Percentiles rank a stretch among this genome's conserved stretches.
Evolutionary conservation across 805 yeast species (phyloP).

Genomic region (Jamesozyma lodderae): DNA sequence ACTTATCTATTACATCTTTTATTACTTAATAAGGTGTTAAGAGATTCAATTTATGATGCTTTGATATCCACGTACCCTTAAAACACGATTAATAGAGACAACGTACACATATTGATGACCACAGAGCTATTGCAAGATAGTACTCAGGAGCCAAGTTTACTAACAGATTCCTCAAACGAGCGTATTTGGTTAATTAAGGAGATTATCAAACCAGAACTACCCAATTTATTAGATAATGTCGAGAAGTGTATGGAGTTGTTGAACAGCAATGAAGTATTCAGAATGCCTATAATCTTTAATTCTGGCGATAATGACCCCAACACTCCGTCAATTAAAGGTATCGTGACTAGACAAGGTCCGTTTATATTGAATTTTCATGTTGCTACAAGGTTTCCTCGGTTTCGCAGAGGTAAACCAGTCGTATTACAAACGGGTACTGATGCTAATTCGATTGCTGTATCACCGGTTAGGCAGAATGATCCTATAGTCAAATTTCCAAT

Average conservation of each 20-base stretch:
- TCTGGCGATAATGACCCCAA: background rate
- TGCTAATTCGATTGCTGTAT: background rate
- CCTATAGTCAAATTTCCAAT: slow-evolving; percentile 37
- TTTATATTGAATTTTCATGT: slow-evolving; percentile 42
- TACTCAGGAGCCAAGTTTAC: background rate
- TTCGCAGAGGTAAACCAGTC: slow-evolving; percentile 36
- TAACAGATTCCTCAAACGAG: slow-evolving; percentile 14
- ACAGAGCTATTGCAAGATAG: slow-evolving; percentile 28
- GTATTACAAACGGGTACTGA: slow-evolving; percentile 31
- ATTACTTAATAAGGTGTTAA: too few species aligned
- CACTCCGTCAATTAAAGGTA: slow-evolving; percentile 41
- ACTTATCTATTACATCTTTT: too few species aligned
- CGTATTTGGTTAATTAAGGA: slow-evolving; percentile 40
- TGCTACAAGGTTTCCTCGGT: slow-evolving; percentile 29
- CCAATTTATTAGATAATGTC: slow-evolving; percentile 38
- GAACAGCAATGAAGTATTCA: slow-evolving; percentile 35
- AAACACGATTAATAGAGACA: too few species aligned
- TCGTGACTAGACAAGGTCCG: slow-evolving; percentile 46
- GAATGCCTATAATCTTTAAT: slow-evolving; percentile 40
- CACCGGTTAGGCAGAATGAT: background rate
- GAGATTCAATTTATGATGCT: too few species aligned
- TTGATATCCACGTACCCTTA: too few species aligned
- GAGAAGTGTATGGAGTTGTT: slow-evolving; percentile 34
- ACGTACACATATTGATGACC: too few species aligned
- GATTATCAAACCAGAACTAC: slow-evolving; percentile 41